Evolutionary conservation across 2,329 filamentous ascomycete species (phyloP), one percentile per base, ranked within the genome.

Genomic region (Raffaelea arxii): DNA sequence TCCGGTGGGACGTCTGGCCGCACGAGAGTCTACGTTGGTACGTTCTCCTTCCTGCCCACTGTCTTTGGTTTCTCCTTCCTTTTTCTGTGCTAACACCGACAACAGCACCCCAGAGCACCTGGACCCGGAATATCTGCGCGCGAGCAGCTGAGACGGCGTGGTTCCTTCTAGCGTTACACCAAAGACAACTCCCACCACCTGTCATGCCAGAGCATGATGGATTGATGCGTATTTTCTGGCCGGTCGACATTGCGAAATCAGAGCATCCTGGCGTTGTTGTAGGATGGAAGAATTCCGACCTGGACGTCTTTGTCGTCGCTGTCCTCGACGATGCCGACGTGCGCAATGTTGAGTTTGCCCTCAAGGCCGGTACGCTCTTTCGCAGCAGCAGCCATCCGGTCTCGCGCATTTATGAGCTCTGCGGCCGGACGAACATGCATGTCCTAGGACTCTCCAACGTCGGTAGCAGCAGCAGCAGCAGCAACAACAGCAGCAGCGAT

Each of bases 191-290:
- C 40, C 21, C 6, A 30, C 24, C 23, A 23, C 16, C 41, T 56
- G 76, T 73, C 74, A 82, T 82, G 78, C 71, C 77, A 71, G 77
- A 78, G 69, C 74, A 80, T 74, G 78, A 92, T 86, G 90, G 86
- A 60, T 74, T 97, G 72, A 88, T 97, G 82, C 88, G 92, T 72
- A 82, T 98, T 70, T 97, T 98, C 71, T 98, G 92, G 92, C 94
- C 92, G 59, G 85, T 85, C 59, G 90, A 94, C 68, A 80, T 87
- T 59, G 75, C 78, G 46, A 76, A 74, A 64, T 85, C 82, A 46
- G 77, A 80, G 55, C 73, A 78, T 48, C 79, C 87, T 37, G 92
- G 91, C 39, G 86, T 96, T 50, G 80, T 98, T 53, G 86, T 98
- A 41, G 92, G 92, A 59, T 98, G 91, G 88, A 81, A 85, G 58